These are phyloP conservation scores for Kwoniella shandongensis DNA, from an alignment of 768 basidiomycete genomes.

Conservation along the genomic window DNA sequence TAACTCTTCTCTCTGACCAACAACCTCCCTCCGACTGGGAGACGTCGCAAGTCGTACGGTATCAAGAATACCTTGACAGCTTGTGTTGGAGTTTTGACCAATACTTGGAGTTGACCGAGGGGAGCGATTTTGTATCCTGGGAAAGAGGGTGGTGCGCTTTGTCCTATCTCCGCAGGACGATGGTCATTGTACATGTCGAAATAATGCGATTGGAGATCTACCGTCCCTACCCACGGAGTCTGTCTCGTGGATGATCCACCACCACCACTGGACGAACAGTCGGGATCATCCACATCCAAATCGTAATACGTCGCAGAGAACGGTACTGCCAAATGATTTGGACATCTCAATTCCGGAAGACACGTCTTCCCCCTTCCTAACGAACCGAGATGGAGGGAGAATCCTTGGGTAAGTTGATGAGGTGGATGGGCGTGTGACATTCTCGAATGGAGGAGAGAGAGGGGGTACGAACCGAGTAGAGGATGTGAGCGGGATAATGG, in stretches of 20 bases:
- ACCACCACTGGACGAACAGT: neutral
- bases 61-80: conserved; percentile 49
- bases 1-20: conserved; percentile 46
- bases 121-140: conserved; percentile 47
- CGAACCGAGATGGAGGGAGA: conserved; percentile 37
- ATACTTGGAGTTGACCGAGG: conserved; percentile 46
- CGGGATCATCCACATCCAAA: conserved; percentile 22
- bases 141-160: conserved; percentile 28
- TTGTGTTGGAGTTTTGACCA: conserved; percentile 36
- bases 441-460: conserved; percentile 50
- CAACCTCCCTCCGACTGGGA: conserved; percentile 42
- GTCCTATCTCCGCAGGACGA: neutral
- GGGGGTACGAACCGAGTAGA: conserved; percentile 49
- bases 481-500: conserved; percentile 48
- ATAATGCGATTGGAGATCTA: conserved; percentile 45
- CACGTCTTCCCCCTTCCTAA: conserved; percentile 32
- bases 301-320: conserved; percentile 50
- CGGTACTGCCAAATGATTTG: conserved; percentile 31
- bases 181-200: conserved; percentile 1
- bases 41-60: conserved; percentile 43
- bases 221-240: conserved; percentile 48
- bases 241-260: conserved; percentile 13
- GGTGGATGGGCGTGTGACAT: conserved; percentile 50
- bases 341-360: conserved; percentile 35
- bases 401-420: conserved; percentile 32